Evolutionary conservation across 495 filamentous ascomycete genomes (phyloP).

Genomic region (Daldinia bambusicola): DNA sequence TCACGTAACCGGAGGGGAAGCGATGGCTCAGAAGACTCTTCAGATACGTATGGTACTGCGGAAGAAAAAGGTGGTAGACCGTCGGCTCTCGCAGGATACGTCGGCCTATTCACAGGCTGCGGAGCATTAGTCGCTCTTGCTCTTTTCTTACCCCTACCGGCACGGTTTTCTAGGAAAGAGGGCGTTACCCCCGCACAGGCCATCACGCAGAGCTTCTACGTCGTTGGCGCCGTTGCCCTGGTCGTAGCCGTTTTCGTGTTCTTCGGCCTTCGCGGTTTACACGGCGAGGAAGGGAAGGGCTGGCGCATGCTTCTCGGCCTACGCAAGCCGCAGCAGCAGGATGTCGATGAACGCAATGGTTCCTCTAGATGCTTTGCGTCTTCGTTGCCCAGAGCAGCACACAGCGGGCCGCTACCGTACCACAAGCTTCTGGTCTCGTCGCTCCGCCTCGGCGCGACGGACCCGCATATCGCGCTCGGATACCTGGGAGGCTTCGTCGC

Average conservation of each 20-base stretch:
- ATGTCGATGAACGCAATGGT: background rate
- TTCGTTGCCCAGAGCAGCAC: constrained; percentile 1
- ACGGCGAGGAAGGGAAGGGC: constrained; percentile 80
- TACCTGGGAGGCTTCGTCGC: constrained; percentile 97
- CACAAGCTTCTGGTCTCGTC: constrained; percentile 68
- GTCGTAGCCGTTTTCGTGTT: constrained; percentile 77
- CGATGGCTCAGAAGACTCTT: constrained; percentile 27
- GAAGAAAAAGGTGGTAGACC: constrained; percentile 49
- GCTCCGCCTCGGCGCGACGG: constrained; percentile 74
- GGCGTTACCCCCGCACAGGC: constrained; percentile 74
- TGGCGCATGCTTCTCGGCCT: constrained; percentile 64
- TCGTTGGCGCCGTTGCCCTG: constrained; percentile 78
- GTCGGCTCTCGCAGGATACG: constrained; percentile 82
- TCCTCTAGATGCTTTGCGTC: constrained; percentile 1
- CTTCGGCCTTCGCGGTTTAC: constrained; percentile 80
- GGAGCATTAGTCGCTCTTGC: constrained; percentile 85
- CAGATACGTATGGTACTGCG: constrained; percentile 28
- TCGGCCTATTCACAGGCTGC: constrained; percentile 91
- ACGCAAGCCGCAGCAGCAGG: constrained; percentile 34
- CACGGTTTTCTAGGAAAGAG: constrained; percentile 71
- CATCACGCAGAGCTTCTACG: constrained; percentile 83
- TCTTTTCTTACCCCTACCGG: constrained; percentile 87
- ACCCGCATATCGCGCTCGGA: constrained; percentile 80
- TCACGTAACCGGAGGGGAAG: constrained; percentile 27
- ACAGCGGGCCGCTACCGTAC: constrained; percentile 53